phyloP scores from a whole-genome alignment of 208 protist genomes.

The Crithidia brevicula region DNA sequence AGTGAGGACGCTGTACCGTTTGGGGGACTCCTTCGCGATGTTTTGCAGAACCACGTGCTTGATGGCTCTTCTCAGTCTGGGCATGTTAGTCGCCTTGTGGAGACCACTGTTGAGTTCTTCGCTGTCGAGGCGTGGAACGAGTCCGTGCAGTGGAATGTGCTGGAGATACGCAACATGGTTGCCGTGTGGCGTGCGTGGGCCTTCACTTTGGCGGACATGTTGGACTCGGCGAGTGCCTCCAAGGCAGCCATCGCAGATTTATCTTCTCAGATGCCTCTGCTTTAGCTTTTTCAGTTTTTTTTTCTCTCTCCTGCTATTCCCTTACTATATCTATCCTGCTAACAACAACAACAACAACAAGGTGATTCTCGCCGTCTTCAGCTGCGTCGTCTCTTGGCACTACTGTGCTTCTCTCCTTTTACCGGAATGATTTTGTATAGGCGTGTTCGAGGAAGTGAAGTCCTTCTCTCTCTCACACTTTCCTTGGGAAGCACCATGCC shows the following conservation, averaged over 20 bases:
- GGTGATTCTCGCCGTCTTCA: no score
- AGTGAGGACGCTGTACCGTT: background rate
- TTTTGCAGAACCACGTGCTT: background rate
- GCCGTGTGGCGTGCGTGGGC: slow-evolving; percentile 30
- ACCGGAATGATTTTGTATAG: no score
- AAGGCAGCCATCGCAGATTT: slow-evolving; percentile 38
- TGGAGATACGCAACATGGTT: slow-evolving; percentile 19
- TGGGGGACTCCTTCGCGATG: background rate
- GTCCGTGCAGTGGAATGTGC: slow-evolving; percentile 44
- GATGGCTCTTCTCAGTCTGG: background rate
- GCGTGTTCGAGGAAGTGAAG: no score
- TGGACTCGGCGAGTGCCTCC: slow-evolving; percentile 29
- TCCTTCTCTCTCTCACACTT: no score
- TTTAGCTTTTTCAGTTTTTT: slow-evolving; percentile 29
- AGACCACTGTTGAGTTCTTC: slow-evolving; percentile 66
- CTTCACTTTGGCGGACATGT: slow-evolving; percentile 18
- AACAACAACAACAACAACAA: background rate
- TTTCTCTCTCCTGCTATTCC: slow-evolving; percentile 28
- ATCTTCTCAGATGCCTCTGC: slow-evolving; percentile 41
- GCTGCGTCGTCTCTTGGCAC: no score
- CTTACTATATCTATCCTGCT: background rate
- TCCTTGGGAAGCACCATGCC: no score
- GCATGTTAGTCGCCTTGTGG: slow-evolving; percentile 1
- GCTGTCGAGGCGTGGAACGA: slow-evolving; percentile 82
- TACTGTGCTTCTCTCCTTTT: no score